These are phyloP conservation scores for Protomyces macrosporus DNA, from an alignment of 1,139 yeast genomes.

Conservation along the genomic window DNA sequence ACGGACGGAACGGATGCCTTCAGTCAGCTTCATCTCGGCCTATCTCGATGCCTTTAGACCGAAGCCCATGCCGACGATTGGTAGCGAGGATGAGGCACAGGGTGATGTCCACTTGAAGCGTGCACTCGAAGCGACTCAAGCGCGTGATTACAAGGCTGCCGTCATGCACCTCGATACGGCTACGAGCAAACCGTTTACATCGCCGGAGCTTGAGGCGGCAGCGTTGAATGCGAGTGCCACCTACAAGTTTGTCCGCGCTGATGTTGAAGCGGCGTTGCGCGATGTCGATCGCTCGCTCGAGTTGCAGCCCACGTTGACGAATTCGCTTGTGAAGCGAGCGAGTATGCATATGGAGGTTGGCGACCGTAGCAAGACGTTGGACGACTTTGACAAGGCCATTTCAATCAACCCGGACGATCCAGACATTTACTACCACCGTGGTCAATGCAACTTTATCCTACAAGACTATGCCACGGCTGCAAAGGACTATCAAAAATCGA, in stretches of 20 bases:
- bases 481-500: conserved; percentile 69
- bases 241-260: conserved; percentile 74
- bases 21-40: conserved; percentile 77
- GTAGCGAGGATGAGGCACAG: conserved; percentile 51
- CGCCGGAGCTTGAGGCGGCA: conserved; percentile 42
- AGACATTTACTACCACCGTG: conserved; percentile 88
- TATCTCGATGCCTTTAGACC: conserved; percentile 70
- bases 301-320: conserved; percentile 62
- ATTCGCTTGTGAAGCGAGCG: conserved; percentile 79
- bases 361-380: conserved; percentile 54
- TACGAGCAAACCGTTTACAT: conserved; percentile 40
- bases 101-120: conserved; percentile 57
- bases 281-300: conserved; percentile 61
- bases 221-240: conserved; percentile 83
- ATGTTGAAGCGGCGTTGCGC: conserved; percentile 55
- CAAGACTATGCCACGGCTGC: conserved; percentile 71
- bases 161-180: conserved; percentile 66
- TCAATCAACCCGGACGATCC: conserved; percentile 64
- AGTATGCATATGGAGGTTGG: conserved; percentile 73
- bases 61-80: conserved; percentile 39
- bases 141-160: conserved; percentile 69
- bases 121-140: conserved; percentile 60
- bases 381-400: conserved; percentile 70
- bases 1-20: conserved; percentile 56
- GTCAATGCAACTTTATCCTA: conserved; percentile 81